A percentile compares a stretch with the other conserved stretches of the same genome.
These are phyloP conservation scores for Dendrostoma leiphaemia DNA, from an alignment of 2,329 filamentous ascomycete genomes.

Conservation along the genomic window DNA sequence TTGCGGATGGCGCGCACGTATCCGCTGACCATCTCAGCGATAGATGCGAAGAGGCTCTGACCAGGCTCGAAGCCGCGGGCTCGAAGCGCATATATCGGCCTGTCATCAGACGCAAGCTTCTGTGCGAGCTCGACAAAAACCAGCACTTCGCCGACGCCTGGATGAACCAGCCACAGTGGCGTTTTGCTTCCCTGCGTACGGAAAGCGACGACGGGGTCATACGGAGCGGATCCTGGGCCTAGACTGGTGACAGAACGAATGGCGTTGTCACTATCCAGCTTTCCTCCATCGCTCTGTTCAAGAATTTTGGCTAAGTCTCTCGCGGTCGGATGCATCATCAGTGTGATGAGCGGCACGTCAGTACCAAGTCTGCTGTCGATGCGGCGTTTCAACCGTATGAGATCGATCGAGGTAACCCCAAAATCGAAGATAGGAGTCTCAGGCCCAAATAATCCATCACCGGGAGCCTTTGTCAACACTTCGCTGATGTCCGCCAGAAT, in stretches of 20 bases:
- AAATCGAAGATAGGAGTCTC: constrained; percentile 29
- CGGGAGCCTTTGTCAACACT: not conserved
- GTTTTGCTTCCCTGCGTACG: constrained; percentile 28
- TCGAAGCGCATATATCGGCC: constrained; percentile 46
- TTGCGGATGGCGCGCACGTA: constrained; percentile 40
- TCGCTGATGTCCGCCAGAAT: constrained; percentile 9
- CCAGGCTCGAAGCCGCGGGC: constrained; percentile 40
- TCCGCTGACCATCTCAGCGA: constrained; percentile 37
- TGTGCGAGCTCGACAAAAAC: constrained; percentile 37
- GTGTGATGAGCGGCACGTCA: not conserved
- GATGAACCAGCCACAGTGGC: constrained; percentile 40
- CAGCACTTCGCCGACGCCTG: constrained; percentile 40
- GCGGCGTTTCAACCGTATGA: constrained; percentile 32
- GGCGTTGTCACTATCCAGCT: no score
- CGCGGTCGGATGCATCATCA: not conserved
- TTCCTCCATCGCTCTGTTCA: no score
- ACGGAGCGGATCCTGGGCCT: no score
- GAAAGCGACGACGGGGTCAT: constrained; percentile 37
- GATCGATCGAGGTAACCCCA: constrained; percentile 37
- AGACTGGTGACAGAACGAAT: no score
- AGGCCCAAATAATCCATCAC: not conserved
- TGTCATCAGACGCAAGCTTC: constrained; percentile 30
- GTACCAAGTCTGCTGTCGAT: not conserved
- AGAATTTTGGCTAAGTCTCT: no score
- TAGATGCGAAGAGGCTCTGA: constrained; percentile 33